Conservation (phyloP, 2,329 filamentous ascomycete genomes). For the Huntiella moniliformis region DNA sequence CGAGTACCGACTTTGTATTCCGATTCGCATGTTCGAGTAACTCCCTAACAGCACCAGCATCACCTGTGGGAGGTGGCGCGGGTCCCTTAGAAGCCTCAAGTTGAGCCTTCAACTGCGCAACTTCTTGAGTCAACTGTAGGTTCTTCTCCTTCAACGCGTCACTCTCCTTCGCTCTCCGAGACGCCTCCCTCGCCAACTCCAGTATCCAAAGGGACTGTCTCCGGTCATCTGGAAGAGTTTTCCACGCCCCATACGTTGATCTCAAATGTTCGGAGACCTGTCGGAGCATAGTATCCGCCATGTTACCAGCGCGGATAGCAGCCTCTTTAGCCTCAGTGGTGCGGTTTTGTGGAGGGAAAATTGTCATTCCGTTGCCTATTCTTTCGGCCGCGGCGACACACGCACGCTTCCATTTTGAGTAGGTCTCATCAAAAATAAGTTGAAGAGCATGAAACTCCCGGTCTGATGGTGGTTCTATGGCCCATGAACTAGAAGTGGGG, state of each 20-base stretch:
- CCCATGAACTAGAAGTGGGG: constrained; percentile 62
- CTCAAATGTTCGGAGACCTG: constrained; percentile 57
- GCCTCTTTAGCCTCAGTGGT: constrained; percentile 27
- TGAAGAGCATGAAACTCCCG: constrained; percentile 57
- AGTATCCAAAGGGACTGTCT: constrained; percentile 42
- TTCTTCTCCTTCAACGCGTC: constrained; percentile 32
- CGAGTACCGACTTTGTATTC: constrained; percentile 10
- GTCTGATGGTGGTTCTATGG: constrained; percentile 53
- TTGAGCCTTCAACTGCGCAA: constrained; percentile 35
- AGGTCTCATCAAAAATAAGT: constrained; percentile 46
- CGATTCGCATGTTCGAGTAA: constrained; percentile 28
- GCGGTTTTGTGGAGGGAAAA: constrained; percentile 23
- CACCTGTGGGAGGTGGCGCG: constrained; percentile 27
- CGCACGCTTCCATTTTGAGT: constrained; percentile 42
- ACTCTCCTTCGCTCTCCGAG: constrained; percentile 35
- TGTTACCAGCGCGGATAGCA: constrained; percentile 28
- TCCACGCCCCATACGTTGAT: constrained; percentile 64
- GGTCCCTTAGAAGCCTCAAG: constrained; percentile 23
- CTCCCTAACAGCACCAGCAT: constrained; percentile 28
- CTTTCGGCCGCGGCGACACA: constrained; percentile 32
- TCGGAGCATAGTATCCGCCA: constrained; percentile 43
- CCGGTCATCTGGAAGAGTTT: constrained; percentile 35
- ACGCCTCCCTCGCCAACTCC: constrained; percentile 41
- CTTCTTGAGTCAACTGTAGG: constrained; percentile 35
- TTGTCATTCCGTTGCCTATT: constrained; percentile 29